These are phyloP conservation scores for Ceratocystis alfenasii DNA, from an alignment of 2,329 filamentous ascomycete species.

Conservation along the genomic window DNA sequence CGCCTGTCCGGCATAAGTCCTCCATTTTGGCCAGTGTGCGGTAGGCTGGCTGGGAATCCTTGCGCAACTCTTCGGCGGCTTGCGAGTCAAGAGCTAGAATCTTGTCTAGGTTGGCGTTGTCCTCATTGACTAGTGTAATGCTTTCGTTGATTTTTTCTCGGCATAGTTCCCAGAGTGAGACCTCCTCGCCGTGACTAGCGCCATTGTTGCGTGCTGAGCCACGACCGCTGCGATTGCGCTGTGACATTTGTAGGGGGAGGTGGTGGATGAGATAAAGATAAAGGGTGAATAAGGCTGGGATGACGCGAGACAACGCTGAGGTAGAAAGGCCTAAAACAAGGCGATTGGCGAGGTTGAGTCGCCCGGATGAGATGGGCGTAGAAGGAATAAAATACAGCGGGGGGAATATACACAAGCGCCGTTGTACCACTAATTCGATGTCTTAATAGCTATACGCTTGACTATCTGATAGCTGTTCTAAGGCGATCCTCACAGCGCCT, in stretches of 20 bases:
- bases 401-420: too few species aligned
- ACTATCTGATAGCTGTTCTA: background rate
- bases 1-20: constrained; percentile 33
- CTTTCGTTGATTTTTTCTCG: constrained; percentile 33
- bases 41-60: constrained; percentile 26
- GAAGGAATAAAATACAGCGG: too few species aligned
- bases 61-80: constrained; percentile 32
- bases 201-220: constrained; percentile 36
- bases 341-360: background rate
- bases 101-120: constrained; percentile 33
- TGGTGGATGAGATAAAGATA: background rate
- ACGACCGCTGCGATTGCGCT: constrained; percentile 36
- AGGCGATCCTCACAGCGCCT: background rate
- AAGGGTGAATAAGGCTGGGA: background rate
- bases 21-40: constrained; percentile 34
- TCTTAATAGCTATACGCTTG: background rate
- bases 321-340: background rate
- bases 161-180: constrained; percentile 34
- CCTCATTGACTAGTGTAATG: constrained; percentile 33
- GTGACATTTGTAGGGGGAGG: constrained; percentile 31
- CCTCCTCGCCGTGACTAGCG: constrained; percentile 35
- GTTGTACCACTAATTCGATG: background rate
- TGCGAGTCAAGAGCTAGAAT: constrained; percentile 34
- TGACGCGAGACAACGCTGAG: background rate
- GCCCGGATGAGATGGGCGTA: background rate